A percentile compares a stretch with the other conserved stretches of the same genome.
phyloP scores from a whole-genome alignment of 345 rosid genomes.

The Odontarrhena argentea region DNA sequence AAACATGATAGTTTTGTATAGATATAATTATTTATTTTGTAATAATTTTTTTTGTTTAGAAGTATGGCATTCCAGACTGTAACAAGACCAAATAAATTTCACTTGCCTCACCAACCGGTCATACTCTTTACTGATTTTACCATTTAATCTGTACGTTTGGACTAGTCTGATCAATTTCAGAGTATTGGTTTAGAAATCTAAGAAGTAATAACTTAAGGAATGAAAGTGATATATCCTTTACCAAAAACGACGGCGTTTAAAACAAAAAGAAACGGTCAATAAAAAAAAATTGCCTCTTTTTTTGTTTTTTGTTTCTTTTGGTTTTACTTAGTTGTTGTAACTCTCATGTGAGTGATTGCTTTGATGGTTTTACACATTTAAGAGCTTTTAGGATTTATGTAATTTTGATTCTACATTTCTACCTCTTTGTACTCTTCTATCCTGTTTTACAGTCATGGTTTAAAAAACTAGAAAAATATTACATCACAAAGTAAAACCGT shows the following conservation, averaged over 20 bases:
- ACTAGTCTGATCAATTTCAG: not conserved
- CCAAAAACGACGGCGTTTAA: constrained; percentile 14
- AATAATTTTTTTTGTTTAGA: no score
- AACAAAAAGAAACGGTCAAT: constrained; percentile 33
- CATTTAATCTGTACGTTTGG: not conserved
- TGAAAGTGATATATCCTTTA: not conserved
- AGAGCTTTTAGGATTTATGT: not conserved
- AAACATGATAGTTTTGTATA: no score
- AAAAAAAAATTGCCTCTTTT: not conserved
- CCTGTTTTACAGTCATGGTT: not conserved
- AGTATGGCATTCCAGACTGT: no score
- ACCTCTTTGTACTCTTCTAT: not conserved
- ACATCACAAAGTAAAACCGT: no score
- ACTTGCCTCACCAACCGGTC: no score
- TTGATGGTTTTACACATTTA: no score
- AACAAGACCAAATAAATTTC: no score
- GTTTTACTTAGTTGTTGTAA: not conserved
- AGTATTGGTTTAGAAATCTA: not conserved
- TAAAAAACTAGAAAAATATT: not conserved
- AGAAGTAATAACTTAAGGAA: not conserved
- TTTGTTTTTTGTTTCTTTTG: constrained; percentile 1
- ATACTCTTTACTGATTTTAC: not conserved
- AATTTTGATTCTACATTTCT: not conserved
- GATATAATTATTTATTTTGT: no score
- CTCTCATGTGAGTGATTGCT: no score